These are phyloP conservation scores for Sechiopsis laciniata DNA, from an alignment of 306 rosid genomes.

Conservation along the genomic window DNA sequence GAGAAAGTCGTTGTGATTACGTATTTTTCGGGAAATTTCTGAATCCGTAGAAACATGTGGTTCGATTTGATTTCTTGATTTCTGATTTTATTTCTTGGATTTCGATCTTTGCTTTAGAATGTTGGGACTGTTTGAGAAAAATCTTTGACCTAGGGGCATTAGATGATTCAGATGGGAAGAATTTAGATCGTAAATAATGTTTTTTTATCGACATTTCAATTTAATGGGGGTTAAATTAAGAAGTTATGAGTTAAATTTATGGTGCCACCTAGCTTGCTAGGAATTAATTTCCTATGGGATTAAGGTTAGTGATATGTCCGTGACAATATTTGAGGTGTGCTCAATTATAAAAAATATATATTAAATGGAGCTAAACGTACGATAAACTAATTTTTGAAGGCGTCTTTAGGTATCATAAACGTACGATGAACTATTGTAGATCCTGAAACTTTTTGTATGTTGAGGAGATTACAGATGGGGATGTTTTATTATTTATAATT, in stretches of 20 bases:
- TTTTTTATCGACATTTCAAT: neutral
- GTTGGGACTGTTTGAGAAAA: neutral
- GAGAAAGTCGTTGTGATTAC: neutral
- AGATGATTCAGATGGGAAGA: neutral
- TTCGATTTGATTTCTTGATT: constrained; percentile 1
- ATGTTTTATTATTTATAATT: neutral
- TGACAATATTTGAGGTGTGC: too few relatives aligned
- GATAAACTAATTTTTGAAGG: neutral
- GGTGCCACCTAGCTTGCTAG: too few relatives aligned
- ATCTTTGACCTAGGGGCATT: neutral
- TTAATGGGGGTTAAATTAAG: neutral
- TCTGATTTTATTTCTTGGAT: constrained; percentile 5
- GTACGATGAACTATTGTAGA: neutral
- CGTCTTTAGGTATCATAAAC: neutral
- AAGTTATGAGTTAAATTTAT: too few relatives aligned
- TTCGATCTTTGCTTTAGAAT: constrained; percentile 6
- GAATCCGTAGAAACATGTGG: neutral
- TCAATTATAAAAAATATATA: too few relatives aligned
- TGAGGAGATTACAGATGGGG: neutral
- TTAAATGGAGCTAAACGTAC: neutral
- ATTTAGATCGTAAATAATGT: neutral
- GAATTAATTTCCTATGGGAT: too few relatives aligned
- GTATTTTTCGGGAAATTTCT: neutral
- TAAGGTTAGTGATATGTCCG: too few relatives aligned
- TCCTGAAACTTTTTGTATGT: neutral